A percentile compares a stretch with the other conserved stretches of the same genome.
phyloP scores from a whole-genome alignment of 345 rosid genomes.

The Linum trigynum region DNA sequence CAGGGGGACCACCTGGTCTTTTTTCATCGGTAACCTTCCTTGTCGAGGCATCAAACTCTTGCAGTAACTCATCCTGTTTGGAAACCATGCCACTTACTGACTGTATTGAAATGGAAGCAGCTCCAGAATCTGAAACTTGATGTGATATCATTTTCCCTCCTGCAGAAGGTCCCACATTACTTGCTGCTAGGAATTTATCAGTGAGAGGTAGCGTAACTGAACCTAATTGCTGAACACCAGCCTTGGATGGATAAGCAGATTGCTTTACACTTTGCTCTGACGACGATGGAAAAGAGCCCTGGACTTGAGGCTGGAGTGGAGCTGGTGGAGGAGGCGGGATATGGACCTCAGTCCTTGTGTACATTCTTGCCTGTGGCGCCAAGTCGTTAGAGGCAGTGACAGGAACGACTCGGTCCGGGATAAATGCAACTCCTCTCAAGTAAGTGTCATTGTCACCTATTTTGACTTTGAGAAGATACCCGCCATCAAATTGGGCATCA shows the following conservation, averaged over 20 bases:
- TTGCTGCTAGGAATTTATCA: slow-evolving; percentile 19
- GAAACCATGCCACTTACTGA: slow-evolving; percentile 14
- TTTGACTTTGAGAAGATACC: slow-evolving; percentile 52
- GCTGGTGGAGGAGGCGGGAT: slow-evolving; percentile 22
- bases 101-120: slow-evolving; percentile 16
- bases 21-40: slow-evolving; percentile 17
- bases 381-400: slow-evolving; percentile 51
- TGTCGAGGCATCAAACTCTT: slow-evolving; percentile 22
- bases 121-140: slow-evolving; percentile 24
- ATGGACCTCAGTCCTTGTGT: slow-evolving; percentile 30
- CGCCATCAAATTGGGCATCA: slow-evolving; percentile 55
- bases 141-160: slow-evolving; percentile 11
- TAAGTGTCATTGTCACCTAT: slow-evolving; percentile 37
- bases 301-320: slow-evolving; percentile 11
- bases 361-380: slow-evolving; percentile 57
- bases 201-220: slow-evolving; percentile 16
- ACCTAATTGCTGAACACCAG: slow-evolving; percentile 14
- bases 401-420: slow-evolving; percentile 34
- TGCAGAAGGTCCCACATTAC: slow-evolving; percentile 19
- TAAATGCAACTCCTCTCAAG: slow-evolving; percentile 52
- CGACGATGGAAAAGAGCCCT: slow-evolving; percentile 14
- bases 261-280: slow-evolving; percentile 22
- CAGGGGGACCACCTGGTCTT: slow-evolving; percentile 14
- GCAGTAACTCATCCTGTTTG: slow-evolving; percentile 19
- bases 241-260: slow-evolving; percentile 1